phyloP scores from a whole-genome alignment of 257 asterid genomes.

The Thymus quinquecostatus region DNA sequence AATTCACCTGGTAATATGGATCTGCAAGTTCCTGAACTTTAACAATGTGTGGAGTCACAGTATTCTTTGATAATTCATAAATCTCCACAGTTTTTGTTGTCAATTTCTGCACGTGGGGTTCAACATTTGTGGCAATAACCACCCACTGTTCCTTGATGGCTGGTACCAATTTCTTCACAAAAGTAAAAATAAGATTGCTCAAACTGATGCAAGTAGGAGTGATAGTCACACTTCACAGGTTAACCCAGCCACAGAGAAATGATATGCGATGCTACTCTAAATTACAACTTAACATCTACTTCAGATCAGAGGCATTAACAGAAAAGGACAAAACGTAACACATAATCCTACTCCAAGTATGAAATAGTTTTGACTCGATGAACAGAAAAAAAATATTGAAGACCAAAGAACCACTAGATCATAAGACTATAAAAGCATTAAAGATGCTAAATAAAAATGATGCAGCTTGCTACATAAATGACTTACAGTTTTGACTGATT shows the following conservation, averaged over 20 bases:
- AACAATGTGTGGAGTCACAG: conserved; percentile 67
- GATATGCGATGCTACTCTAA: neutral
- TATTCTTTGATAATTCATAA: conserved; percentile 59
- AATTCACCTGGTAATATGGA: conserved; percentile 78
- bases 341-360: conserved; percentile 5
- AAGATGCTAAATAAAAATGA: conserved; percentile 26
- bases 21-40: conserved; percentile 68
- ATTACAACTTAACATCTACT: neutral
- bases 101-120: conserved; percentile 71
- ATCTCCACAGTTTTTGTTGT: conserved; percentile 60
- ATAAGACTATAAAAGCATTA: neutral
- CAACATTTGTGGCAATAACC: conserved; percentile 54
- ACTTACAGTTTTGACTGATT: conserved; percentile 78
- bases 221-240: conserved; percentile 2
- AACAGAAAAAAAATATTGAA: neutral
- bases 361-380: neutral
- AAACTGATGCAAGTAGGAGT: conserved; percentile 18
- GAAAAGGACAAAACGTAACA: neutral
- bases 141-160: conserved; percentile 79
- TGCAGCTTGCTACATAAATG: conserved; percentile 21
- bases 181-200: conserved; percentile 14
- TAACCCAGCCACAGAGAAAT: neutral
- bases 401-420: conserved; percentile 10
- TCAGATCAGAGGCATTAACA: neutral
- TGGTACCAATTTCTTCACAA: conserved; percentile 77